Evolutionary conservation across 371 early-diverging fungal species (phyloP).

Genomic region (Lichtheimia hyalospora): DNA sequence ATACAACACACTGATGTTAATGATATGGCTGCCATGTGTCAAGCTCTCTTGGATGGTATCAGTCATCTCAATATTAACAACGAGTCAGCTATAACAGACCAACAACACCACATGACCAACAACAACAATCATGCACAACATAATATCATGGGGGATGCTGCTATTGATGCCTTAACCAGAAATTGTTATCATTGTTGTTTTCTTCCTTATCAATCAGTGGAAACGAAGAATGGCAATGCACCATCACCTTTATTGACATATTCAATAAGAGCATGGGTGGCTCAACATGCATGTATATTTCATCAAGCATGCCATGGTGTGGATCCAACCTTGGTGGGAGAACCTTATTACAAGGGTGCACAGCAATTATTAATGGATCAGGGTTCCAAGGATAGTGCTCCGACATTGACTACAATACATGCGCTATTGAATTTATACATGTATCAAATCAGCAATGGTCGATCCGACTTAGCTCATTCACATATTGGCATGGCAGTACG

Average conservation of each 20-base stretch:
- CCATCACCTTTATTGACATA: constrained; percentile 53
- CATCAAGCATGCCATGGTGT: constrained; percentile 39
- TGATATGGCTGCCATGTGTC: constrained; percentile 50
- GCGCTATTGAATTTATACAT: constrained; percentile 62
- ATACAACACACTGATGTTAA: constrained; percentile 38
- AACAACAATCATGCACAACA: background rate
- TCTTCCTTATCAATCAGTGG: constrained; percentile 59
- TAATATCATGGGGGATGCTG: constrained; percentile 4
- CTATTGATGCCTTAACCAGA: constrained; percentile 45
- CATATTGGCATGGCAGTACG: constrained; percentile 64
- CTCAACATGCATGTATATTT: constrained; percentile 57
- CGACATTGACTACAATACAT: constrained; percentile 42
- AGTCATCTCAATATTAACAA: constrained; percentile 48
- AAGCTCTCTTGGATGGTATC: constrained; percentile 45
- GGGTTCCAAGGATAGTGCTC: constrained; percentile 53
- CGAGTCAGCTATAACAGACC: constrained; percentile 25
- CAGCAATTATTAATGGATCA: constrained; percentile 58
- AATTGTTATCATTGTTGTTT: constrained; percentile 58
- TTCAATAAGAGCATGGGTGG: constrained; percentile 62
- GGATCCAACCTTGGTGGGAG: constrained; percentile 51
- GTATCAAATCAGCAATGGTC: constrained; percentile 59
- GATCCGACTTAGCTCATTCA: constrained; percentile 57
- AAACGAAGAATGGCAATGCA: constrained; percentile 28
- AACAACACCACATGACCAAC: background rate
- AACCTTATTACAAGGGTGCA: constrained; percentile 57